Conservation (phyloP, 352 stramenopile species). For the Phytopythium cucurbitacearum region DNA sequence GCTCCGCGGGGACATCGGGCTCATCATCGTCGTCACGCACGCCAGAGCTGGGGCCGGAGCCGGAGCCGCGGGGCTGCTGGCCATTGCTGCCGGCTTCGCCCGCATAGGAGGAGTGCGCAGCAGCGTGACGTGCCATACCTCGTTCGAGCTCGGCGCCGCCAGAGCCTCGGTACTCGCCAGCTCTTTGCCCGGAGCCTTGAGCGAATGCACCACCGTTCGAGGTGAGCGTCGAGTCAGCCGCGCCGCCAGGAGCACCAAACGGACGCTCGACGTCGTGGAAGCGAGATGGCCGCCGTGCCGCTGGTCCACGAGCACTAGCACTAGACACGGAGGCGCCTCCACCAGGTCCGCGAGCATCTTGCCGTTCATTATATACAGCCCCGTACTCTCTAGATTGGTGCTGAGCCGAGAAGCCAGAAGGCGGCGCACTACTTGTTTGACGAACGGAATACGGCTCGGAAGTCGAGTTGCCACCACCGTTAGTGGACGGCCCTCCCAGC, state of each 20-base stretch:
- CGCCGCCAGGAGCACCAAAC: slow-evolving; percentile 9
- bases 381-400: slow-evolving; percentile 58
- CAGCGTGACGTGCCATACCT: too few relatives aligned
- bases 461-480: not conserved
- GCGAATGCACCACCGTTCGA: too few relatives aligned
- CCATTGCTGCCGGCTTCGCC: too few relatives aligned
- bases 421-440: slow-evolving; percentile 4
- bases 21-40: slow-evolving; percentile 57
- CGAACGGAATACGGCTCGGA: not conserved
- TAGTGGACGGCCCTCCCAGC: not conserved
- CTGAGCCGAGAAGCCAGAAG: slow-evolving; percentile 6
- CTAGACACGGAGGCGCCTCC: slow-evolving; percentile 46
- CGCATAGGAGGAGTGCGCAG: too few relatives aligned
- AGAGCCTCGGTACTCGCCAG: too few relatives aligned
- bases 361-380: slow-evolving; percentile 63
- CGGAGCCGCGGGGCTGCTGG: not conserved
- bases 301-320: slow-evolving; percentile 26
- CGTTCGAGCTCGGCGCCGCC: too few relatives aligned
- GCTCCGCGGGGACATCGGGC: slow-evolving; percentile 38
- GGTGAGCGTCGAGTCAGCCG: slow-evolving; percentile 12
- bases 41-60: slow-evolving; percentile 3
- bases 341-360: slow-evolving; percentile 38
- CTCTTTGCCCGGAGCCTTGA: too few relatives aligned
- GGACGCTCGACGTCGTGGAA: slow-evolving; percentile 11
- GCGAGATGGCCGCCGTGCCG: not conserved